Base-by-base conservation (phyloP, 345 rosid genomes). In the Citrus maxima region DNA sequence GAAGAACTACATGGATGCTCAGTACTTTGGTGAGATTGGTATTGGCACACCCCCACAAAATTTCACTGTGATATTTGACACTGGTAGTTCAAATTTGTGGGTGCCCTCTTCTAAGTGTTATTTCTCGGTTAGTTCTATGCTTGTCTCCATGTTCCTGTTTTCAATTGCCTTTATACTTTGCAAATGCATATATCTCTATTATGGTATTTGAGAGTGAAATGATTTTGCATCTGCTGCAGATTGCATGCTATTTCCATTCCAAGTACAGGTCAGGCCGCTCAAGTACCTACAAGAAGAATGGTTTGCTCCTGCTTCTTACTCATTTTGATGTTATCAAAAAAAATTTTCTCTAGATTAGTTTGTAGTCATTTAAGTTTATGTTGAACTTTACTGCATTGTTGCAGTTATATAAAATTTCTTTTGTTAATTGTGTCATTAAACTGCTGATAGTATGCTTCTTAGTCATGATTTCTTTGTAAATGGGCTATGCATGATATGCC, bases 51-150 rank as follows among this genome's bases (percentile, higher is more conserved):
- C 98, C 27, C 89, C 94, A 8, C 99, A 95, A 82, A 93, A 87
- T 51, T 95, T 95, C 77, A 92, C 93, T 0, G 99, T 93, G 86
- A 92, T 95, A 63, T 95, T 95, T 59, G 98, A 95, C 82, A 93
- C 99, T 1, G 98, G 99, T 40, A 95, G 99, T 85, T 91, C 99
- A 78, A 93, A 95, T 78, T 81, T 93, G 74, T 95, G 99, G 99
- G 97, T 95, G 46, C 99, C 99, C 28, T 95, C 99, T 64, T 83
- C 90, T 46, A 92, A 91, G 82, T 95, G 99, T 84, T 89, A 84
- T 73, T 88, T 93, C 46, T 95, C 99, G 35, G 99, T 95, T 76
- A 87, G 95, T 81, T 80, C 42, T 51, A 54, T 59, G 40, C 51
- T 24, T 68, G 16, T 46, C 24, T 78, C 32, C 27, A 12, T 21